phyloP scores from a whole-genome alignment of 2,329 filamentous ascomycete species.

The Pyrenochaeta sp. region DNA sequence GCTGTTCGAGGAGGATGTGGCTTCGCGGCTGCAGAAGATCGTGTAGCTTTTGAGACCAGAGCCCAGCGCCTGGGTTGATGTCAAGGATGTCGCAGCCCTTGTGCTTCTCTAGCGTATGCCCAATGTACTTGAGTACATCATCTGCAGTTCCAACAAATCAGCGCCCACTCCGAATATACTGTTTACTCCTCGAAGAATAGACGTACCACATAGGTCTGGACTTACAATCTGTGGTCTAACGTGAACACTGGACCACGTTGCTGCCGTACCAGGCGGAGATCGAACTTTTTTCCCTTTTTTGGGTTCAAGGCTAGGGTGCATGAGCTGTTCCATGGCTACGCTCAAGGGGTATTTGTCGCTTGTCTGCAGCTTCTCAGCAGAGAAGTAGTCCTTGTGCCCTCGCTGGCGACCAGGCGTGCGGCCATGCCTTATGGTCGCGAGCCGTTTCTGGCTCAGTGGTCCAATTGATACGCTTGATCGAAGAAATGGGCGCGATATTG shows the following conservation, averaged over 20 bases:
- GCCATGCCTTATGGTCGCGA: constrained; percentile 5
- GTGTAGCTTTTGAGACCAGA: constrained; percentile 83
- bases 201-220: constrained; percentile 56
- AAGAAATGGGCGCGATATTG: constrained; percentile 13
- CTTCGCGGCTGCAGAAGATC: constrained; percentile 77
- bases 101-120: constrained; percentile 72
- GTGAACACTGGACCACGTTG: constrained; percentile 3
- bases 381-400: constrained; percentile 13
- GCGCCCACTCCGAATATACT: constrained; percentile 1
- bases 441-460: constrained; percentile 11
- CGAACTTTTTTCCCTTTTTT: constrained; percentile 2
- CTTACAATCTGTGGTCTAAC: constrained; percentile 52
- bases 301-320: constrained; percentile 15
- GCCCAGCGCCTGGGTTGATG: constrained; percentile 78
- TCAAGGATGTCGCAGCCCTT: constrained; percentile 86
- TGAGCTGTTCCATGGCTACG: constrained; percentile 10
- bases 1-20: constrained; percentile 84
- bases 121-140: constrained; percentile 75
- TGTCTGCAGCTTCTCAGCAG: constrained; percentile 21
- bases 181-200: constrained; percentile 17
- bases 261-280: neutral
- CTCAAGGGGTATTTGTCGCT: constrained; percentile 26
- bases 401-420: constrained; percentile 5
- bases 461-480: constrained; percentile 1
- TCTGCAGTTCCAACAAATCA: constrained; percentile 56